Evolutionary conservation across 192 early-diverging fungal genomes (phyloP), one percentile per base, ranked within the genome.

Genomic region (Spizellomyces sp.): DNA sequence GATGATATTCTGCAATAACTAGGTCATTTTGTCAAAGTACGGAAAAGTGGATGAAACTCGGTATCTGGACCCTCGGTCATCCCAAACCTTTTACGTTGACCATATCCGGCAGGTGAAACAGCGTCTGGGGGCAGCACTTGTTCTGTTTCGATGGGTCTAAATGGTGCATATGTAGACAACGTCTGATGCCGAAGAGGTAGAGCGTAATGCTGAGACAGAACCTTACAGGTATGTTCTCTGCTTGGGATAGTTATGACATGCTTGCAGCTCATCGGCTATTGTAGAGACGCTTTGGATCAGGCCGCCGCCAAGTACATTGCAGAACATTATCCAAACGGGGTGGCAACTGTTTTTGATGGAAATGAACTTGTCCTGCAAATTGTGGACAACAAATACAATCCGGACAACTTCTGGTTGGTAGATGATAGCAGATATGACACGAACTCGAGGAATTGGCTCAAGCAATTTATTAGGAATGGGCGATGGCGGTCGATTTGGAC

Each of bases 361-460:
- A 66, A 78, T 0, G 66, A 77, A 12, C 48, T 92, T 45, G 80
- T 76, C 0, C 71, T 93, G 57, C 79, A 78, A 43, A 90, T 98
- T 61, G 94, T 95, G 43, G 90, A 86, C 76, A 95, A 94, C 86
- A 93, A 92, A 78, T 98, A 93, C 75, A 97, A 93, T 67, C 91
- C 95, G 36, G 77, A 80, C 64, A 99, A 96, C 79, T 97, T 89
- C 69, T 99, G 98, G 98, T 91, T 75, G 63, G 74, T 74, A 8
- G 9, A n/a, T n/a, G 4, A 52, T 14, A 8, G n/a, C 27, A 36
- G 3, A 0, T 36, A 36, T 36, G 27, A n/a, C 27, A 36, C 27
- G 27, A 36, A 36, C 27, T 36, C 3, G 27, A 36, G 27, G 27
- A 36, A 36, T 36, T 3, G 27, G 27, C 27, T 36, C 27, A 36